A percentile compares a stretch with the other conserved stretches of the same genome.
phyloP scores from a whole-genome alignment of 805 yeast species.

The Metschnikowia shivogae region DNA sequence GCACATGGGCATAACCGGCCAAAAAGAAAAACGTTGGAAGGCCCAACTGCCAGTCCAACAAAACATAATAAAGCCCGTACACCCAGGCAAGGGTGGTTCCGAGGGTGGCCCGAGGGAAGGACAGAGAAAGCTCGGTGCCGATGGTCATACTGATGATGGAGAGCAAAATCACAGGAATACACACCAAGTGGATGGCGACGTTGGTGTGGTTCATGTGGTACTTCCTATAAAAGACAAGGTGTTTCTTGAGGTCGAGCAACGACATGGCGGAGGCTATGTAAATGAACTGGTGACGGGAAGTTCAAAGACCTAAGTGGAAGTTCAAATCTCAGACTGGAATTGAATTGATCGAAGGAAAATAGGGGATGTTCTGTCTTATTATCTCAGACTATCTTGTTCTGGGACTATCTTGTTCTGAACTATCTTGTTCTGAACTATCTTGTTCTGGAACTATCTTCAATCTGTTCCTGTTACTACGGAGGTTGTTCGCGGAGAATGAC shows the following conservation, averaged over 20 bases:
- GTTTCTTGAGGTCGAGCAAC: constrained; percentile 30
- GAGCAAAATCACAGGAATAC: constrained; percentile 73
- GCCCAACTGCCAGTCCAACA: constrained; percentile 48
- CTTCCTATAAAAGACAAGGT: constrained; percentile 34
- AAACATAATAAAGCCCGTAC: constrained; percentile 56
- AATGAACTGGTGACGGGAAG: no score
- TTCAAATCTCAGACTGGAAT: no score
- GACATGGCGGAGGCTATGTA: no score
- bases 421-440: not conserved
- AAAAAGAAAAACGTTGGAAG: constrained; percentile 27
- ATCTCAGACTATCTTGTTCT: not conserved
- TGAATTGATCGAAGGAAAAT: no score
- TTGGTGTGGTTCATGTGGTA: constrained; percentile 47
- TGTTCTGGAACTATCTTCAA: not conserved
- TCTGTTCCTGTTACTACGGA: not conserved
- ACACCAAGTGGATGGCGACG: constrained; percentile 69
- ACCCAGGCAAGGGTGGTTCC: constrained; percentile 44
- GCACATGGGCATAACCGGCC: constrained; percentile 20
- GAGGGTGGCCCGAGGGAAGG: constrained; percentile 35
- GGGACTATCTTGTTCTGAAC: not conserved
- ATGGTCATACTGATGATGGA: constrained; percentile 43
- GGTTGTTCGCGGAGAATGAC: not conserved
- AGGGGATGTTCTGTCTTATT: not conserved
- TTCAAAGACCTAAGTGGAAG: no score
- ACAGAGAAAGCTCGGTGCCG: constrained; percentile 1